These are phyloP conservation scores for Microbotryum silenes-acaulis DNA, from an alignment of 1,284 basidiomycete genomes.

Conservation along the genomic window DNA sequence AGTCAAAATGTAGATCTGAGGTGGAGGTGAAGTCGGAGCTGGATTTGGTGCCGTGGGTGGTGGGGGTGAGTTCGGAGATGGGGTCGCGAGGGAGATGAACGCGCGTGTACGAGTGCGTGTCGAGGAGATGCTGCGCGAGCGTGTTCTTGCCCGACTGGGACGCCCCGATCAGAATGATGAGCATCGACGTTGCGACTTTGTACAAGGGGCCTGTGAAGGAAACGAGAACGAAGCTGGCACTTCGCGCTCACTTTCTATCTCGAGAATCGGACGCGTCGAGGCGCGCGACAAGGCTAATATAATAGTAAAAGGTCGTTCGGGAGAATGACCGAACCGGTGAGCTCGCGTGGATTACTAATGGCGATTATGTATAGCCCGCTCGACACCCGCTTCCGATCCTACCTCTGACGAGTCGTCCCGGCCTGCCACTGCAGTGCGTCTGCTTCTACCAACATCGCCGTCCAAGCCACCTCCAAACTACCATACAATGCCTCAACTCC, in stretches of 20 bases:
- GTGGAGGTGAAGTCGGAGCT: conserved; percentile 1
- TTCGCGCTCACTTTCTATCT: background rate
- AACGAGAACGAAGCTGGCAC: background rate
- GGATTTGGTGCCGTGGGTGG: no score
- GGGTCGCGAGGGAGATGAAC: conserved; percentile 37
- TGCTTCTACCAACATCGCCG: no score
- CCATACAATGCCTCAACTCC: background rate
- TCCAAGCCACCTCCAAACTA: no score
- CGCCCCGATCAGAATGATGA: conserved; percentile 82
- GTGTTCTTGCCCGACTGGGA: conserved; percentile 70
- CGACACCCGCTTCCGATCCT: no score
- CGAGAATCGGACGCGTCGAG: no score
- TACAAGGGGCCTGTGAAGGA: background rate
- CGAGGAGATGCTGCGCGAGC: conserved; percentile 63
- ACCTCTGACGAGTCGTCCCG: no score
- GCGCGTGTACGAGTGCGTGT: conserved; percentile 45
- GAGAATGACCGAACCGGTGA: no score
- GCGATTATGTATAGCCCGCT: no score
- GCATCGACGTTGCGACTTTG: conserved; percentile 44
- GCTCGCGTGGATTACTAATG: no score
- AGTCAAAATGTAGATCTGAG: conserved; percentile 45
- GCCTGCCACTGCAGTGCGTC: no score
- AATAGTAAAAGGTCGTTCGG: no score
- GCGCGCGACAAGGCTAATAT: no score
- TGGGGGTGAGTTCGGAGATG: background rate